Percentiles rank a stretch among this genome's conserved stretches.
These are phyloP conservation scores for Pythium dissotocum DNA, from an alignment of 352 stramenopile genomes.

Conservation along the genomic window DNA sequence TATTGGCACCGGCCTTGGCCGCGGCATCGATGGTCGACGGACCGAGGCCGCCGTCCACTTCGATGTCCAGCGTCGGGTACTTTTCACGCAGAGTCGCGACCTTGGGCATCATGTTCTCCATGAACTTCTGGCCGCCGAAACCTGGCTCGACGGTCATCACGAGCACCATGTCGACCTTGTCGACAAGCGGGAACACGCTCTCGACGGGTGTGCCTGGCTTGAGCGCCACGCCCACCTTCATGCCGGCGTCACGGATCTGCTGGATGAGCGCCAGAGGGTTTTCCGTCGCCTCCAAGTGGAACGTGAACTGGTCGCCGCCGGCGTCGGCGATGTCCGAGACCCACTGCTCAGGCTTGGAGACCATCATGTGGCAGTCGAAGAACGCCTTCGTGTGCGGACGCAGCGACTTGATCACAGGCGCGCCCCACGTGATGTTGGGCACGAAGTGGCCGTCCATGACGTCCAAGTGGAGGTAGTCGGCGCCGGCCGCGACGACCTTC, in stretches of 20 bases:
- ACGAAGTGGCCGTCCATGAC: conserved; percentile 99
- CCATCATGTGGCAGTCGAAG: conserved; percentile 99
- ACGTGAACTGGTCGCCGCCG: conserved; percentile 95
- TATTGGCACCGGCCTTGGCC: conserved; percentile 94
- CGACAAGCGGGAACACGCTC: conserved; percentile 77
- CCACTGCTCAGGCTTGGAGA: conserved; percentile 95
- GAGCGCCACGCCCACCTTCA: conserved; percentile 96
- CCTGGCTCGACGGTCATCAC: conserved; percentile 99
- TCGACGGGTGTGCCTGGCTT: conserved; percentile 94
- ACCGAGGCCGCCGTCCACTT: conserved; percentile 96
- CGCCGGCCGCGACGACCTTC: conserved; percentile 88
- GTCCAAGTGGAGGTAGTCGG: conserved; percentile 97
- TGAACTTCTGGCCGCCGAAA: conserved; percentile 97
- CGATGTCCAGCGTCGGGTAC: conserved; percentile 95
- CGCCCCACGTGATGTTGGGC: conserved; percentile 96
- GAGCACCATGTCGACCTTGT: conserved; percentile 94
- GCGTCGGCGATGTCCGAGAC: conserved; percentile 94
- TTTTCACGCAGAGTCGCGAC: conserved; percentile 85
- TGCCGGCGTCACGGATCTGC: conserved; percentile 85
- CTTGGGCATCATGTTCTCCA: conserved; percentile 96
- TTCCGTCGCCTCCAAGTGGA: conserved; percentile 92
- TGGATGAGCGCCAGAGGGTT: conserved; percentile 77
- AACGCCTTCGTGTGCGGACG: conserved; percentile 87
- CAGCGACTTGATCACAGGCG: conserved; percentile 95
- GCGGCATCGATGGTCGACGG: conserved; percentile 93